A percentile compares a stretch with the other conserved stretches of the same genome.
Conservation (phyloP, 2,329 filamentous ascomycete genomes). For the Aspergillus piperis region DNA sequence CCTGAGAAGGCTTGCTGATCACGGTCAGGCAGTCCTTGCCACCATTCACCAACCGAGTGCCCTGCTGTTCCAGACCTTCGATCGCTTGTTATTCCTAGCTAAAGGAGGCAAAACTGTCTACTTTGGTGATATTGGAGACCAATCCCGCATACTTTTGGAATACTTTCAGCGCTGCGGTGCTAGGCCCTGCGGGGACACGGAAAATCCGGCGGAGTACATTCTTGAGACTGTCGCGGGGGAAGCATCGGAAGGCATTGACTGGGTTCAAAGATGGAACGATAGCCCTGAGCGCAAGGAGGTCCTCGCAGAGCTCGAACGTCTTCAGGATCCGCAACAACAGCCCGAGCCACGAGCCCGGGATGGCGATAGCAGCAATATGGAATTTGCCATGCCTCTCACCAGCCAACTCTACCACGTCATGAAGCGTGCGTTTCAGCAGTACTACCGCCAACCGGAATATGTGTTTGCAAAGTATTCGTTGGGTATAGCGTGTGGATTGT, state of each 20-base stretch:
- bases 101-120: conserved; percentile 67
- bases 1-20: conserved; percentile 81
- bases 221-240: conserved; percentile 56
- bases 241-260: conserved; percentile 57
- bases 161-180: conserved; percentile 67
- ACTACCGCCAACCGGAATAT: conserved; percentile 84
- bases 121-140: conserved; percentile 64
- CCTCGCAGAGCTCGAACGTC: conserved; percentile 59
- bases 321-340: conserved; percentile 63
- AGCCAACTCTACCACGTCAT: conserved; percentile 67
- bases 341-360: conserved; percentile 48
- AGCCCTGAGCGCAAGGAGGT: conserved; percentile 65
- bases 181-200: conserved; percentile 57
- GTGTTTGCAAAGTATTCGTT: conserved; percentile 78
- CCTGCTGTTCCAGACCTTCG: conserved; percentile 84
- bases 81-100: conserved; percentile 63
- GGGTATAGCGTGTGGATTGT: conserved; percentile 63
- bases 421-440: conserved; percentile 79
- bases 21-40: conserved; percentile 84
- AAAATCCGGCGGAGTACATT: conserved; percentile 77
- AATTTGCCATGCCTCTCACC: conserved; percentile 75
- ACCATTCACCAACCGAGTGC: conserved; percentile 94
- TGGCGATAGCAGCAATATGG: conserved; percentile 57
- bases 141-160: conserved; percentile 57
- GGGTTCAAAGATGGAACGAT: conserved; percentile 62